Evolutionary conservation across 1,284 basidiomycete species (phyloP), one percentile per base, ranked within the genome.

Genomic region (Laetiporus sulphureus): DNA sequence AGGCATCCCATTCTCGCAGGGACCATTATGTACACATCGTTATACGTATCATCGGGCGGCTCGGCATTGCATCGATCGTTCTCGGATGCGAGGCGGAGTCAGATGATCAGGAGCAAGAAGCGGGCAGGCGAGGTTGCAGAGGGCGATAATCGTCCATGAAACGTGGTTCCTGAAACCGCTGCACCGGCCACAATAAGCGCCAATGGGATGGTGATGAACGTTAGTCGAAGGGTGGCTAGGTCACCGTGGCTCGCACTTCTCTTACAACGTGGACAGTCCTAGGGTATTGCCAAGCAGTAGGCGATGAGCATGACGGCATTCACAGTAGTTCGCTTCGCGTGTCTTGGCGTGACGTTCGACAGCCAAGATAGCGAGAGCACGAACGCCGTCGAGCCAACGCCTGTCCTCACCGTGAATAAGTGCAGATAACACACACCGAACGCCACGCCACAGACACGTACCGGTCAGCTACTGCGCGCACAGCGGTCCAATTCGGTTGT

Each of bases 221-320:
- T 8, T 7, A 7, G 13, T 27, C 7, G 13, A 13, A 27, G n/a
- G 25, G 13, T 13, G 13, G 25, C 25, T 7, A 41, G 34, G 51
- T 15, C 61, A 78, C 76, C 80, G 69, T 24, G 83, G 80, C 36
- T 70, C 68, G 56, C 83, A 84, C 53, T 75, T 62, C 1, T 66
- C 64, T 52, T 79, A 69, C 82, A 83, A 87, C 79, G 85, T 84
- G 50, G 83, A 79, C 0, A 84, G 83, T 3, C 78, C 79, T 6
- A 74, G 72, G 11, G 80, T 62, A 46, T 85, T 84, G 11, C 83
- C 83, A 30, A 85, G 50, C 80, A 83, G 52, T 85, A 83, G 0
- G 77, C 76, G 40, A 72, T 73, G n/a, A 85, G 70, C 66, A 83
- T 72, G 53, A 86, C 75, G 0, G 82, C 77, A 56, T 87, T 84